A percentile compares a stretch with the other conserved stretches of the same genome.
These are phyloP conservation scores for Boechera divaricarpa DNA, from an alignment of 345 rosid genomes.

Conservation along the genomic window DNA sequence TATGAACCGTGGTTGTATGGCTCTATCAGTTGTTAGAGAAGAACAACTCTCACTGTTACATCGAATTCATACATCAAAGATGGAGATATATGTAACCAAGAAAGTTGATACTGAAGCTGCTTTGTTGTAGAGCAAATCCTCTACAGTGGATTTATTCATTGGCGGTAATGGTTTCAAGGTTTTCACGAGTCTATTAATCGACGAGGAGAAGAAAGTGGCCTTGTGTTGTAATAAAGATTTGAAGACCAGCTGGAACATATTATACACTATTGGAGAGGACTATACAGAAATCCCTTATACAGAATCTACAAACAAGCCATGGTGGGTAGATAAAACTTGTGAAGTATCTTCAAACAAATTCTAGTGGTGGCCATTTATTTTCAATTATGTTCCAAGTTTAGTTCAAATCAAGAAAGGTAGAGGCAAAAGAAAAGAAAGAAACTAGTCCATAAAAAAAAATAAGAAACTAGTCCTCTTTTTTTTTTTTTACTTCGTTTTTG, in stretches of 20 bases:
- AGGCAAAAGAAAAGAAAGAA: too few species aligned
- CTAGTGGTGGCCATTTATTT: neutral
- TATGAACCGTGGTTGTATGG: neutral
- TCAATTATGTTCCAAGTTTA: neutral
- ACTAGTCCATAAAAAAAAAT: too few species aligned
- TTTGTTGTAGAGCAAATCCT: neutral
- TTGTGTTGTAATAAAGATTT: neutral
- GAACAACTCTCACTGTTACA: neutral
- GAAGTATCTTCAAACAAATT: neutral
- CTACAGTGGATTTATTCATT: neutral
- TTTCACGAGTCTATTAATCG: neutral
- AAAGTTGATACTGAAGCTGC: neutral
- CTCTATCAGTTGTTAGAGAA: constrained; percentile 3
- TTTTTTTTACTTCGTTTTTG: too few species aligned
- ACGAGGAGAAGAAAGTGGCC: constrained; percentile 11
- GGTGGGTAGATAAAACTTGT: neutral
- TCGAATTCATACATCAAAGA: too few species aligned
- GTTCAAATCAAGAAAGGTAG: neutral
- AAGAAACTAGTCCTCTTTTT: too few species aligned
- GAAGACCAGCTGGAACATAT: too few species aligned
- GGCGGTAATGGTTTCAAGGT: neutral
- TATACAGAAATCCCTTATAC: neutral
- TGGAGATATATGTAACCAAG: neutral
- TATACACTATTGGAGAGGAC: neutral
- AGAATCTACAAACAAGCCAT: neutral